These are phyloP conservation scores for Parafenestella ontariensis DNA, from an alignment of 2,329 filamentous ascomycete species.

Conservation along the genomic window DNA sequence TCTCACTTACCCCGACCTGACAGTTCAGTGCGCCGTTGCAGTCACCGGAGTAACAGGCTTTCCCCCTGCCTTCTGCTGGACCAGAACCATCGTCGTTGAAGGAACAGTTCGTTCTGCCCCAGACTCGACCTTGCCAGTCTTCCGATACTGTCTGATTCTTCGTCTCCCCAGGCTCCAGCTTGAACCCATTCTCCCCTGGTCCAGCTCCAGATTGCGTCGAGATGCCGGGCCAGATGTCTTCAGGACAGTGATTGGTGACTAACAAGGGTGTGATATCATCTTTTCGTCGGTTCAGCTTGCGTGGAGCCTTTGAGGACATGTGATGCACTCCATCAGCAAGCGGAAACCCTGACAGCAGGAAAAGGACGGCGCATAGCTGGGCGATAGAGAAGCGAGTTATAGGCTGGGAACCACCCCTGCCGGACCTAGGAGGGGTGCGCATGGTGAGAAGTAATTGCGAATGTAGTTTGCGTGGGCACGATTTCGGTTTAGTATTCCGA, in stretches of 20 bases:
- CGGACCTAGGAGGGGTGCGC: conserved; percentile 14
- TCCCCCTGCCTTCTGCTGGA: conserved; percentile 55
- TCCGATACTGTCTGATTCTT: conserved; percentile 69
- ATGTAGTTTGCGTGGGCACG: conserved; percentile 17
- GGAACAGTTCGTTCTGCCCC: conserved; percentile 84
- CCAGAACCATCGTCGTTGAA: conserved; percentile 70
- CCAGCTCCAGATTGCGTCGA: conserved; percentile 74
- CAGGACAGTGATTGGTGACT: conserved; percentile 74
- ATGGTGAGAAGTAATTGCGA: conserved; percentile 26
- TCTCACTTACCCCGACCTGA: conserved; percentile 66
- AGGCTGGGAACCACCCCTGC: conserved; percentile 10
- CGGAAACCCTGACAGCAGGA: conserved; percentile 29
- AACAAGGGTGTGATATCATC: conserved; percentile 61
- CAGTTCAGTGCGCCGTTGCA: conserved; percentile 76
- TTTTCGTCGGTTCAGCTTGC: conserved; percentile 39
- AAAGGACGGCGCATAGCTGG: conserved; percentile 31
- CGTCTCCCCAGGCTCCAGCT: conserved; percentile 65
- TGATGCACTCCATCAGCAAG: conserved; percentile 40
- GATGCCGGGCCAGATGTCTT: conserved; percentile 78
- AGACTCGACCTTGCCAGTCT: conserved; percentile 82
- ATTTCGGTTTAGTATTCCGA: conserved; percentile 2
- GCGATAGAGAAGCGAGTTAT: conserved; percentile 15
- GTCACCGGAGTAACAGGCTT: conserved; percentile 76
- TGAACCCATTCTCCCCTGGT: conserved; percentile 72
- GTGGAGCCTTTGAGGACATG: conserved; percentile 41